phyloP scores from a whole-genome alignment of 1,284 basidiomycete genomes.

The Boletus sp. region DNA sequence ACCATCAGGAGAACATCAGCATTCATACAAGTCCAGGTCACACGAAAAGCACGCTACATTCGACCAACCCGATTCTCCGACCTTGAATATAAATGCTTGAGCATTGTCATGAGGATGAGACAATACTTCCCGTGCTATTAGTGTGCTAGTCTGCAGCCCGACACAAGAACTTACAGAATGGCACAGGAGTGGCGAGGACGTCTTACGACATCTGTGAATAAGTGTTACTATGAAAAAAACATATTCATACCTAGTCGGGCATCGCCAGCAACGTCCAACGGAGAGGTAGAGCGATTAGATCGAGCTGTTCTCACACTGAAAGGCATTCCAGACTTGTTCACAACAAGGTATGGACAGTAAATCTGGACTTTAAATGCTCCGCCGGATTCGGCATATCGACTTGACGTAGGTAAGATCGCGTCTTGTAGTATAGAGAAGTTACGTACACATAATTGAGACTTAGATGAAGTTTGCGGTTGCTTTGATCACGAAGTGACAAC shows the following conservation, averaged over 20 bases:
- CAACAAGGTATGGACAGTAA: constrained; percentile 86
- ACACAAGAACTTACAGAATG: constrained; percentile 58
- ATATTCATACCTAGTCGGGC: constrained; percentile 45
- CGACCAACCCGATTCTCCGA: constrained; percentile 92
- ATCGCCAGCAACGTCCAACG: constrained; percentile 86
- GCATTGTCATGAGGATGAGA: constrained; percentile 82
- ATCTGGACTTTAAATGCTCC: constrained; percentile 99
- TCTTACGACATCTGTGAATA: constrained; percentile 38
- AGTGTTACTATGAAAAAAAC: background rate
- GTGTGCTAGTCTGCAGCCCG: constrained; percentile 34
- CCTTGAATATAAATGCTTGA: constrained; percentile 80
- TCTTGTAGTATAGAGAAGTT: background rate
- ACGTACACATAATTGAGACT: constrained; percentile 85
- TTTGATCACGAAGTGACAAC: constrained; percentile 72
- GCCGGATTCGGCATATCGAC: constrained; percentile 85
- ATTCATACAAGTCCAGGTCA: background rate
- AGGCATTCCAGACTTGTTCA: constrained; percentile 92
- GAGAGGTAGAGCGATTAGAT: constrained; percentile 66
- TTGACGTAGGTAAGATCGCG: constrained; percentile 29
- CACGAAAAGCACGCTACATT: constrained; percentile 45
- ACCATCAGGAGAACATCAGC: constrained; percentile 7
- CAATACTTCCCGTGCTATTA: constrained; percentile 60
- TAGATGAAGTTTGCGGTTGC: constrained; percentile 78
- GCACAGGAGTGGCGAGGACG: constrained; percentile 54
- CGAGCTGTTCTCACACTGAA: constrained; percentile 73